Conservation (phyloP, 495 filamentous ascomycete genomes). For the Aspergillus homomorphus region DNA sequence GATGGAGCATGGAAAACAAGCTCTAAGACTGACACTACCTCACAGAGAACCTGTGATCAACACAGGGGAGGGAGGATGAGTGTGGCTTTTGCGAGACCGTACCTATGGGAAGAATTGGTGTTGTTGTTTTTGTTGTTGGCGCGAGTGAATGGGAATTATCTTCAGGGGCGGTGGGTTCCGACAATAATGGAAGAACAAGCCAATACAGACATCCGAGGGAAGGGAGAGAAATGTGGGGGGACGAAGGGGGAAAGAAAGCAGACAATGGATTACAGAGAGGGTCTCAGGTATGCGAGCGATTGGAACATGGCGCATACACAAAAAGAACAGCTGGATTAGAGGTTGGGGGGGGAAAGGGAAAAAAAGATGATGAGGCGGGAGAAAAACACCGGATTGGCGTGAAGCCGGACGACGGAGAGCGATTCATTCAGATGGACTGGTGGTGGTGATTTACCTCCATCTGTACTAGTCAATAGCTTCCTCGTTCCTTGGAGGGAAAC, state of each 20-base stretch:
- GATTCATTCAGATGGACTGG: background rate
- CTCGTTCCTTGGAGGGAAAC: no score
- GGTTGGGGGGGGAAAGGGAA: constrained; percentile 20
- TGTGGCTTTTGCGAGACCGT: background rate
- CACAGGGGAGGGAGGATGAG: constrained; percentile 13
- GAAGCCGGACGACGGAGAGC: background rate
- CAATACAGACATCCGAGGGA: constrained; percentile 10
- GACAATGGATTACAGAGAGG: constrained; percentile 27
- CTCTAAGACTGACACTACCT: constrained; percentile 25
- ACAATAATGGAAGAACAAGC: background rate
- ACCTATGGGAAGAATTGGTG: background rate
- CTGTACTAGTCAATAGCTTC: no score
- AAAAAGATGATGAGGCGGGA: constrained; percentile 16
- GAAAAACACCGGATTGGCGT: background rate
- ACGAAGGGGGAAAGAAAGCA: background rate
- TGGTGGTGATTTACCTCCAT: background rate
- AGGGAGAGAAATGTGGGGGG: background rate
- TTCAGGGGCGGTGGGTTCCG: constrained; percentile 18
- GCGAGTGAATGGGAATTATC: constrained; percentile 9
- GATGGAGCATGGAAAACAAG: constrained; percentile 50
- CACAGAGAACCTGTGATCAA: constrained; percentile 30
- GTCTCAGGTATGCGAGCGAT: constrained; percentile 24
- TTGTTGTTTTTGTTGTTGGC: background rate
- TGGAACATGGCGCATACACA: constrained; percentile 32
- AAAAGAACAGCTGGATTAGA: constrained; percentile 23